Base-by-base conservation (phyloP, 2,329 filamentous ascomycete genomes). In the Xylariaceae sp. region DNA sequence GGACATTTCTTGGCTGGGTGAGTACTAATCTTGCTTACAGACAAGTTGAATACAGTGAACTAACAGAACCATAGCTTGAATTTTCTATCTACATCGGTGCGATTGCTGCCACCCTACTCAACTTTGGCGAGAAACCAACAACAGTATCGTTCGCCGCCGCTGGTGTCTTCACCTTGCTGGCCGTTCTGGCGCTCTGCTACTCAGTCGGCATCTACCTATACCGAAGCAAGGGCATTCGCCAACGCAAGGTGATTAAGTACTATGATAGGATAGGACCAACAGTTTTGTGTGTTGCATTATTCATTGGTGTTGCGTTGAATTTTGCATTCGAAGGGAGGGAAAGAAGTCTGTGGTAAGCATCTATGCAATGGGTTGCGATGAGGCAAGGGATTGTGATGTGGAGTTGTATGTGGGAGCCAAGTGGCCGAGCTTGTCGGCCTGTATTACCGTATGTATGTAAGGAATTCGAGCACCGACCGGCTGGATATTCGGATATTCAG, bases 1-100 rank as follows among this genome's bases (percentile, higher is more conserved):
- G 95, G 63, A 99, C 95, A 1, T 99, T 97, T 77, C 83, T 99
- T 55, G 91, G 92, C 62, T 99, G 95, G 92, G 87, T 90, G 76
- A 78, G 86, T 77, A 23, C 23, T 31, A 31, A 9, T 24, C 4
- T 26, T 12, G 28, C 14, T 54, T 16, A n/a, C 39, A 6, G 50
- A 23, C 33, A 19, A 28, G 12, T 39, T 16, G 28, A 21, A 36
- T 8, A 11, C 14, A 6, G 3, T 37, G 3, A 19, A 57, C 52
- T 61, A 44, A 61, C 24, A 34, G 9, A 6, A 26, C 16, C 24
- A 24, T 64, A 90, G 90, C 89, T 99, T 68, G 94, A 99, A 75
- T 98, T 96, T 76, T 94, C 90, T 46, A 96, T 98, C 70, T 93
- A 97, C 71, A 87, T 99, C 51, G 92, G 91, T 67, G 89, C 90